A percentile compares a stretch with the other conserved stretches of the same genome.
Conservation (phyloP, 2,329 filamentous ascomycete genomes). For the Podosphaera aphanis region DNA sequence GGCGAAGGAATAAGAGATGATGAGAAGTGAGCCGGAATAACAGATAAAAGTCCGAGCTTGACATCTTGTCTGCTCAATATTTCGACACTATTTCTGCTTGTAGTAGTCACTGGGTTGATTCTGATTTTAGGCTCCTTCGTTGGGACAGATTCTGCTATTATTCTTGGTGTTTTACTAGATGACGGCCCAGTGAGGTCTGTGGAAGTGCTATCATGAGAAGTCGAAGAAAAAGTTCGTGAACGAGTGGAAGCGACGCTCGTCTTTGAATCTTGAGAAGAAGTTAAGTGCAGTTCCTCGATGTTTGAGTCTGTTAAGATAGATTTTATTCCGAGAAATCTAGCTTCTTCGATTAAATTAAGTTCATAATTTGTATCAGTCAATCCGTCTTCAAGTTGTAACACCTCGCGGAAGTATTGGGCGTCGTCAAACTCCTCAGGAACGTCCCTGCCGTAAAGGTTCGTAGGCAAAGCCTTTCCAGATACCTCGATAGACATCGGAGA, state of each 20-base stretch:
- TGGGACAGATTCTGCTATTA: conserved; percentile 1
- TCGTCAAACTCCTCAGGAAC: conserved; percentile 10
- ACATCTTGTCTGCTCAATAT: conserved; percentile 7
- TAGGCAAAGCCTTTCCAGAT: background rate
- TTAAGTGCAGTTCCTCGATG: conserved; percentile 3
- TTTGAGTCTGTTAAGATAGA: conserved; percentile 6
- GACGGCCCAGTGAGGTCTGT: conserved; percentile 13
- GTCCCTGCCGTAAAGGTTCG: background rate
- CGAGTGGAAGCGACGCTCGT: conserved; percentile 8
- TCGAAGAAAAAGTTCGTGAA: conserved; percentile 10
- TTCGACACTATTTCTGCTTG: conserved; percentile 14
- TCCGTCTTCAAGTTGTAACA: conserved; percentile 11
- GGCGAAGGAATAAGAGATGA: conserved; percentile 14
- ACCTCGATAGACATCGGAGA: background rate
- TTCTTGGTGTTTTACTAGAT: conserved; percentile 8
- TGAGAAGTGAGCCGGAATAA: conserved; percentile 7
- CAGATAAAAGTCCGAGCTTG: conserved; percentile 4
- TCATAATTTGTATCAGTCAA: conserved; percentile 12
- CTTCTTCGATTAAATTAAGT: conserved; percentile 9
- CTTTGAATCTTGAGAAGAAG: conserved; percentile 10
- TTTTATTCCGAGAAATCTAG: conserved; percentile 13
- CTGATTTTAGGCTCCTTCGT: conserved; percentile 6
- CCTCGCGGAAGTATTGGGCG: conserved; percentile 12
- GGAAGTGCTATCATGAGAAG: conserved; percentile 10
- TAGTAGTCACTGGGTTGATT: conserved; percentile 13